phyloP scores from a whole-genome alignment of 2,329 filamentous ascomycete genomes.

The Penicillium digitatum region DNA sequence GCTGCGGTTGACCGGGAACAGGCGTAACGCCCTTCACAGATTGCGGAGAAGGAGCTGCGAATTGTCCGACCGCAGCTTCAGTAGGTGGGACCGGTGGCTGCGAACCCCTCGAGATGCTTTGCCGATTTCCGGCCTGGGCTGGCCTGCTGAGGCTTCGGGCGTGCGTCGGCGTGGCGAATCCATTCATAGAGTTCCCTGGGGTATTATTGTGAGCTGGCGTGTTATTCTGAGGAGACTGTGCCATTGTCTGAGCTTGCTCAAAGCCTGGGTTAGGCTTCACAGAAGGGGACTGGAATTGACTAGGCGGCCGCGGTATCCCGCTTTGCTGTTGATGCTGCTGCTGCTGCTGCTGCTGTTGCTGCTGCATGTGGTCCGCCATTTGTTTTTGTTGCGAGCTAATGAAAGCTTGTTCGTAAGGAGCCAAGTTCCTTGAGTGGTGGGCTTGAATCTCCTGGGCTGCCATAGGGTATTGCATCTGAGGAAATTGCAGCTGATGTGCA shows the following conservation, averaged over 20 bases:
- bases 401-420: slow-evolving; percentile 64
- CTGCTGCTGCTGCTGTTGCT: slow-evolving; percentile 34
- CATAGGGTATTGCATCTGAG: slow-evolving; percentile 59
- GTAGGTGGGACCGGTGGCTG: slow-evolving; percentile 30
- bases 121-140: slow-evolving; percentile 27
- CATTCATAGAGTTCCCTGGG: slow-evolving; percentile 36
- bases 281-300: slow-evolving; percentile 42
- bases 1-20: slow-evolving; percentile 25
- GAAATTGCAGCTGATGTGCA: slow-evolving; percentile 59
- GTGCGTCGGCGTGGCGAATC: slow-evolving; percentile 39
- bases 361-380: slow-evolving; percentile 22
- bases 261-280: slow-evolving; percentile 52
- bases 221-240: slow-evolving; percentile 33
- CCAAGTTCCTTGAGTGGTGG: slow-evolving; percentile 71
- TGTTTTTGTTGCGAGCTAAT: slow-evolving; percentile 45
- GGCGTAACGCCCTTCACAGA: slow-evolving; percentile 26
- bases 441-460: slow-evolving; percentile 66
- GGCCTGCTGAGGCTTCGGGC: slow-evolving; percentile 34
- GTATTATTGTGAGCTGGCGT: slow-evolving; percentile 30
- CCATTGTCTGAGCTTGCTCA: slow-evolving; percentile 32
- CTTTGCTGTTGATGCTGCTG: slow-evolving; percentile 31
- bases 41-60: slow-evolving; percentile 28
- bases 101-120: slow-evolving; percentile 34
- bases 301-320: slow-evolving; percentile 37
- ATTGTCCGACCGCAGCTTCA: slow-evolving; percentile 29